Conservation (phyloP, 345 rosid genomes). For the Anastatica hierochuntica region DNA sequence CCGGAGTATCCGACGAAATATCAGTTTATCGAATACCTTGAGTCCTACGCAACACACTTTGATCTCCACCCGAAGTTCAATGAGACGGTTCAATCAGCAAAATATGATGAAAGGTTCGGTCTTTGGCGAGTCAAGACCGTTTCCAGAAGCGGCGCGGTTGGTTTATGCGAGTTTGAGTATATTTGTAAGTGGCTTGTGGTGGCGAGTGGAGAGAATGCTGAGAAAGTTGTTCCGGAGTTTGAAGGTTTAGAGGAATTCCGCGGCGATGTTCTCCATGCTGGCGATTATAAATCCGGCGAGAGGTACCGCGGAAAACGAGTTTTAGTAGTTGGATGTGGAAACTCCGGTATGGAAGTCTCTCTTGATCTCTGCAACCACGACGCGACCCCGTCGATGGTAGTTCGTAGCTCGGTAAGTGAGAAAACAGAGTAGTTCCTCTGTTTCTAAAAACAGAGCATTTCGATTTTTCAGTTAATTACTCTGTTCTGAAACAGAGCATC, state of each 20-base stretch:
- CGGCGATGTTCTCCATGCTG: constrained; percentile 61
- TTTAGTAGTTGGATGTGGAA: constrained; percentile 90
- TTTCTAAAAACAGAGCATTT: background rate
- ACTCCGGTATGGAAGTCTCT: constrained; percentile 95
- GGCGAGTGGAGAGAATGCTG: constrained; percentile 96
- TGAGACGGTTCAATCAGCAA: constrained; percentile 71
- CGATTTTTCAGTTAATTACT: background rate
- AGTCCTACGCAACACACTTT: constrained; percentile 49
- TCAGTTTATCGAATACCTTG: constrained; percentile 70
- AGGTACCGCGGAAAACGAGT: constrained; percentile 56
- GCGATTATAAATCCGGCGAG: constrained; percentile 73
- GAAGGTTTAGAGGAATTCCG: constrained; percentile 52
- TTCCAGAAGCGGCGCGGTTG: constrained; percentile 6
- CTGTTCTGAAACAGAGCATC: no score
- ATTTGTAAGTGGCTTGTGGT: constrained; percentile 88
- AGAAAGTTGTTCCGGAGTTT: constrained; percentile 60
- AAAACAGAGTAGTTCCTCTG: background rate
- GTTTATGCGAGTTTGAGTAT: constrained; percentile 63
- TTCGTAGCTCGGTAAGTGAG: constrained; percentile 73
- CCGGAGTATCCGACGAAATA: constrained; percentile 67
- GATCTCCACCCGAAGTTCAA: constrained; percentile 70
- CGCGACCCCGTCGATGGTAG: constrained; percentile 71
- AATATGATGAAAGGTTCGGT: constrained; percentile 68
- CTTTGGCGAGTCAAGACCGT: constrained; percentile 62
- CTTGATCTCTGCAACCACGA: constrained; percentile 76